Conservation (phyloP, 192 early-diverging fungal genomes). For the Coemansia sp. region DNA sequence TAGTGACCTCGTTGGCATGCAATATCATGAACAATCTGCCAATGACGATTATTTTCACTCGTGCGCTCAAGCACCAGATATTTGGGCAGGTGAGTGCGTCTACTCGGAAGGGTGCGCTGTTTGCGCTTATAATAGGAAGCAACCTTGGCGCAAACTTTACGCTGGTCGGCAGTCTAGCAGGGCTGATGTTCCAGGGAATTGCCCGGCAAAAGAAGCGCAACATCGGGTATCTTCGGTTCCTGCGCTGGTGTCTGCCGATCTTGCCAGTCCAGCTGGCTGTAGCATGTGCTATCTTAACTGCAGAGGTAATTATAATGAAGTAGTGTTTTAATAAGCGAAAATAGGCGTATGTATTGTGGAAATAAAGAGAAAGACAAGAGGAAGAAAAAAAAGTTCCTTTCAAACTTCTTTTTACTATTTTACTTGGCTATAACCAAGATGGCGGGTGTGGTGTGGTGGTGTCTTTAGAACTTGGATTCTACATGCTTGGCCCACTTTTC, state of each 20-base stretch:
- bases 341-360: neutral
- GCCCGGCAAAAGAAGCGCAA: slow-evolving; percentile 26
- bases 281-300: slow-evolving; percentile 29
- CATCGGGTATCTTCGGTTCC: slow-evolving; percentile 34
- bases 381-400: neutral
- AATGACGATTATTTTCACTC: slow-evolving; percentile 80
- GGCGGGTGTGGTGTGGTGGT: no score
- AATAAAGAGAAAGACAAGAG: neutral
- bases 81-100: slow-evolving; percentile 48
- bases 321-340: neutral
- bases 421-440: no score
- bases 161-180: slow-evolving; percentile 73
- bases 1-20: slow-evolving; percentile 68
- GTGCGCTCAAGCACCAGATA: slow-evolving; percentile 66
- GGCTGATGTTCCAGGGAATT: slow-evolving; percentile 57
- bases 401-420: no score
- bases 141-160: slow-evolving; percentile 84
- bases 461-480: slow-evolving; percentile 28
- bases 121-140: slow-evolving; percentile 73
- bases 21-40: slow-evolving; percentile 84
- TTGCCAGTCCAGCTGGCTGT: slow-evolving; percentile 33
- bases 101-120: slow-evolving; percentile 60
- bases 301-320: slow-evolving; percentile 25
- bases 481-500: slow-evolving; percentile 53
- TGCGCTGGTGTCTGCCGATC: slow-evolving; percentile 34